Conservation (phyloP, 345 rosid genomes). For the Eucalyptus dawsonii region DNA sequence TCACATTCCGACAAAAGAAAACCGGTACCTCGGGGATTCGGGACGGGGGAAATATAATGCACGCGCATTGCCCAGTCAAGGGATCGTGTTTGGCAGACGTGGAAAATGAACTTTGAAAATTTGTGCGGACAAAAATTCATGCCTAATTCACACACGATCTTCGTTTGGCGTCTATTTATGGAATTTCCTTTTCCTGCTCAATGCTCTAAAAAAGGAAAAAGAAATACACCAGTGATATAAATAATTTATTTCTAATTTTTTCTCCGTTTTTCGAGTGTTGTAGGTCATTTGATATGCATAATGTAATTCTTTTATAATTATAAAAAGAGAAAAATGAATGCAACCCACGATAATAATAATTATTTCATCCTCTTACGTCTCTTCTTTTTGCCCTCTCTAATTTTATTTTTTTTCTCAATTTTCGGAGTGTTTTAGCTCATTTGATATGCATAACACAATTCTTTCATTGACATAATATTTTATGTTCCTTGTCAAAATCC, state of each 20-base stretch:
- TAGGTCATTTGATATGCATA: fast-evolving
- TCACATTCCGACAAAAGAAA: neutral
- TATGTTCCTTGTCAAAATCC: fast-evolving
- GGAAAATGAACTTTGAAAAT: neutral
- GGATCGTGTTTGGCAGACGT: neutral
- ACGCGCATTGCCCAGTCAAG: neutral
- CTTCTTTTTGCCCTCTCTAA: neutral
- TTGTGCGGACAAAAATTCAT: neutral
- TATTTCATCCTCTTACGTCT: neutral
- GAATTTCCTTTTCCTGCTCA: neutral
- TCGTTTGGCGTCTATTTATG: neutral
- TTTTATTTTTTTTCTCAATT: neutral
- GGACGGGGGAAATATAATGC: neutral
- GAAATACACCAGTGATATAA: too few relatives aligned
- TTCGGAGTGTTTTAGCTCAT: neutral
- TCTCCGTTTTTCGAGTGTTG: fast-evolving
- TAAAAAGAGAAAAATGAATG: neutral
- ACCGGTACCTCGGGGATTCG: neutral
- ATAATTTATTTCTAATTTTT: too few relatives aligned
- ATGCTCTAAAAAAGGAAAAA: neutral
- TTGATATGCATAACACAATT: neutral
- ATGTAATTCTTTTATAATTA: too few relatives aligned
- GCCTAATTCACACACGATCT: neutral
- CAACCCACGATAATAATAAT: fast-evolving
- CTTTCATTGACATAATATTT: neutral